These are phyloP conservation scores for Phytophthora podocarpi DNA, from an alignment of 352 stramenopile genomes.

Conservation along the genomic window DNA sequence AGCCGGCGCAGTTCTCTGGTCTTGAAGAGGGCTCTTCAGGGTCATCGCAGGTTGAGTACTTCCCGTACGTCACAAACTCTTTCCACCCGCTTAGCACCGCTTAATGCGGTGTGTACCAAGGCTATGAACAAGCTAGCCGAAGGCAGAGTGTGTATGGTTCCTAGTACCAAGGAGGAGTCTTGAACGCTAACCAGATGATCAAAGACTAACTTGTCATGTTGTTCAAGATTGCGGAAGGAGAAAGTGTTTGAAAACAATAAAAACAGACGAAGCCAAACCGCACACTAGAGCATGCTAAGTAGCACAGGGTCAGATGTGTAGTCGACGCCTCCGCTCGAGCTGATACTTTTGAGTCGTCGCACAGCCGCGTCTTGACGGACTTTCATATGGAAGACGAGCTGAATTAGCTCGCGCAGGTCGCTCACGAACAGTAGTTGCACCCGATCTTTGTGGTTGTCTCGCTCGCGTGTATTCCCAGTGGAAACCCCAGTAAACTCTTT, in stretches of 20 bases:
- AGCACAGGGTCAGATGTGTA: slow-evolving; percentile 36
- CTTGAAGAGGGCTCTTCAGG: slow-evolving; percentile 71
- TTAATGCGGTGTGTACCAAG: slow-evolving; percentile 14
- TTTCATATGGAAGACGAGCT: slow-evolving; percentile 73
- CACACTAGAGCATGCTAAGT: slow-evolving; percentile 55
- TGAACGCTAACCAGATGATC: slow-evolving; percentile 11
- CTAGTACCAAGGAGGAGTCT: slow-evolving; percentile 6
- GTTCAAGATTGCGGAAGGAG: slow-evolving; percentile 15
- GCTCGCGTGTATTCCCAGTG: slow-evolving; percentile 20
- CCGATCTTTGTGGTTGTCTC: slow-evolving; percentile 26
- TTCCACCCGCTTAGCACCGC: slow-evolving; percentile 67
- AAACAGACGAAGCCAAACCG: slow-evolving; percentile 21
- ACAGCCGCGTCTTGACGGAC: slow-evolving; percentile 45
- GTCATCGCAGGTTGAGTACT: slow-evolving; percentile 77
- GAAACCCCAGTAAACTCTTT: slow-evolving; percentile 55
- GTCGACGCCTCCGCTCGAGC: slow-evolving; percentile 17
- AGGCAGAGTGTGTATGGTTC: slow-evolving; percentile 11
- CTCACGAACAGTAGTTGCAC: slow-evolving; percentile 75
- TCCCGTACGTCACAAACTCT: slow-evolving; percentile 81
- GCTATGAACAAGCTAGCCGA: slow-evolving; percentile 4
- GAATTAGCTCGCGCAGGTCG: slow-evolving; percentile 65
- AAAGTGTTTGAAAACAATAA: slow-evolving; percentile 21
- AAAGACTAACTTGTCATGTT: slow-evolving; percentile 22
- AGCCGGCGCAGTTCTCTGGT: slow-evolving; percentile 82
- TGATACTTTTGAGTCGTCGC: slow-evolving; percentile 6